phyloP scores from a whole-genome alignment of 148 eudicot genomes.

The Amaranthus cruentus region DNA sequence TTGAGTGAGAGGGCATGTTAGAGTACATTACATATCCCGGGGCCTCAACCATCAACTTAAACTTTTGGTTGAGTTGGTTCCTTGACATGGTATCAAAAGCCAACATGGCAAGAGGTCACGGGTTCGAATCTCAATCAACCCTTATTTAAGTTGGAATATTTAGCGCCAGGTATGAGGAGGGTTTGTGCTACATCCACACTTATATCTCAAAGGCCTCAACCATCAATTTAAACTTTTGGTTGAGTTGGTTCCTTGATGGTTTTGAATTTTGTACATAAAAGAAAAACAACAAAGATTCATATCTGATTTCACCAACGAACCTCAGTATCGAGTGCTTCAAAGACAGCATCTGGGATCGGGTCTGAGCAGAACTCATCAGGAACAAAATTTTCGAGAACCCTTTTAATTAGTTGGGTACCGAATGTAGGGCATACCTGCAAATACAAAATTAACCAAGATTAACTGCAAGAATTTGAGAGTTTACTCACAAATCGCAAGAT shows the following conservation, averaged over 20 bases:
- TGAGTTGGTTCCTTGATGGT: too few relatives aligned
- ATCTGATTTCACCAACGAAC: constrained; percentile 29
- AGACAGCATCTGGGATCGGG: constrained; percentile 55
- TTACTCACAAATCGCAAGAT: background rate
- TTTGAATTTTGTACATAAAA: too few relatives aligned
- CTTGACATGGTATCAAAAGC: too few relatives aligned
- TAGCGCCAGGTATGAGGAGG: too few relatives aligned
- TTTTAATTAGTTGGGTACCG: constrained; percentile 58
- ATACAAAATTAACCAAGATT: background rate
- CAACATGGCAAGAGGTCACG: too few relatives aligned
- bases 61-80: too few relatives aligned
- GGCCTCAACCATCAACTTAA: too few relatives aligned
- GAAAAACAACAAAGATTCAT: background rate
- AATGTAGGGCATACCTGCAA: constrained; percentile 82
- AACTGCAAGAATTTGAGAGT: background rate
- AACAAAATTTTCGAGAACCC: constrained; percentile 62
- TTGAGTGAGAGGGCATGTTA: background rate
- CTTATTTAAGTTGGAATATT: too few relatives aligned
- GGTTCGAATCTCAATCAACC: too few relatives aligned
- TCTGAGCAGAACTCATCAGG: constrained; percentile 95
- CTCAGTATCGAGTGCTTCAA: constrained; percentile 69
- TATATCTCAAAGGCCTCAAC: too few relatives aligned
- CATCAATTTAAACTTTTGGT: too few relatives aligned
- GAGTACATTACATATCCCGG: background rate
- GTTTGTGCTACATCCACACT: too few relatives aligned